phyloP scores from a whole-genome alignment of 345 rosid genomes.

The Gossypium stocksii region DNA sequence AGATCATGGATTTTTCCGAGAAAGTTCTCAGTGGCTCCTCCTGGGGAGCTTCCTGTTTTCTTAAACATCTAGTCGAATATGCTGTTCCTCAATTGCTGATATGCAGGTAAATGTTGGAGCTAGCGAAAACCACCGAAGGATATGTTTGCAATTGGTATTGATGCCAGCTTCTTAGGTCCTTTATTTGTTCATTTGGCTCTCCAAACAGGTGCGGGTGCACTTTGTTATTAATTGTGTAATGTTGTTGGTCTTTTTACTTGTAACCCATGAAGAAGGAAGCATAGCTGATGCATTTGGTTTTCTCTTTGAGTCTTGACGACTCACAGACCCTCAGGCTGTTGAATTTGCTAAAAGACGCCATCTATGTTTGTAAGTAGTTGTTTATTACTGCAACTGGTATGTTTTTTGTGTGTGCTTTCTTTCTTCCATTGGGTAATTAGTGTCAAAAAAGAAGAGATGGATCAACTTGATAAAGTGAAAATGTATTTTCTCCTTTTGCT shows the following conservation, averaged over 20 bases:
- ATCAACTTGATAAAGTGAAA: background rate
- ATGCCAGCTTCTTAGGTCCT: conserved; percentile 96
- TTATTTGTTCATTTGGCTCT: conserved; percentile 90
- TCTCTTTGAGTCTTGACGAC: conserved; percentile 24
- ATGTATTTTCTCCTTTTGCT: background rate
- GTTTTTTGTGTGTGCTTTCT: background rate
- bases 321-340: conserved; percentile 69
- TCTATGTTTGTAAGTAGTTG: conserved; percentile 68
- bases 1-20: conserved; percentile 82
- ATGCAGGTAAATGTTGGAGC: conserved; percentile 48
- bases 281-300: conserved; percentile 9
- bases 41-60: conserved; percentile 53
- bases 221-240: conserved; percentile 1
- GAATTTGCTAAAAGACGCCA: conserved; percentile 72
- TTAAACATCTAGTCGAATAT: conserved; percentile 3
- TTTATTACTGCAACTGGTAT: background rate
- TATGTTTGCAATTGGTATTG: conserved; percentile 86
- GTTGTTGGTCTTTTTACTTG: background rate
- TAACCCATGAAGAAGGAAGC: background rate
- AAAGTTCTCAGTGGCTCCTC: conserved; percentile 79
- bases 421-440: background rate
- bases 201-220: conserved; percentile 54
- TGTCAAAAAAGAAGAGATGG: too few species aligned
- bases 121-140: conserved; percentile 77
- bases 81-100: conserved; percentile 16